Evolutionary conservation across 768 basidiomycete species (phyloP), one percentile per base, ranked within the genome.

Genomic region (Hypholoma sublateritium): DNA sequence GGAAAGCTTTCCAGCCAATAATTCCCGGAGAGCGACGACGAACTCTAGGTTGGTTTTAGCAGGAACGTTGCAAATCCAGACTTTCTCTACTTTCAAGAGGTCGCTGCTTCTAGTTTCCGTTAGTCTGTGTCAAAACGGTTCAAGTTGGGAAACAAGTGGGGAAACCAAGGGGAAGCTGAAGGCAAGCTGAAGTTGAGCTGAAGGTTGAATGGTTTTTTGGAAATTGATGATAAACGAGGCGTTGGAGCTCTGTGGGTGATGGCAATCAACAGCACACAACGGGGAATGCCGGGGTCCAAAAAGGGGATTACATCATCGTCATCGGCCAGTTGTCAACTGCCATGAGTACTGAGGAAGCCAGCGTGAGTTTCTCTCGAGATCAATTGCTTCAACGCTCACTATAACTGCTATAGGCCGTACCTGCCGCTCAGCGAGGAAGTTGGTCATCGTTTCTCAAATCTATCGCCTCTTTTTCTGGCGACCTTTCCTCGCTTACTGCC

Each of bases 391-490:
- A 24, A 55, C 43, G 28, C 32, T 22, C 13, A 22, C 13, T 3
- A 42, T 55, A 42, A 28, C 36, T 16, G 4, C 21, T 17, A 25
- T 46, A 81, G 78, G 90, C 87, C 60, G 91, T 96, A 49, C 93
- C 93, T 39, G 81, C 81, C 59, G 79, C 88, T 47, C 94, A 96
- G 73, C 85, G 92, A 65, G 76, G 87, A 66, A 91, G 87, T 73
- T 97, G 95, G 95, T 81, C 88, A 0, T 86, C 87, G 2, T 96
- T 97, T 74, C 77, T 97, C 68, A 97, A 96, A 81, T 86, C 89
- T 59, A 87, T 96, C 64, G 88, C 93, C 32, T 87, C 88, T 34
- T 84, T 95, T 67, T 91, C 92, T 1, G 93, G 93, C 53, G 94
- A 95, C 75, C 79, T 95, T 43, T 94, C 89, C 1, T 84, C 86